Conservation (phyloP, 2,329 filamentous ascomycete genomes). For the Chrysosporium queenslandicum region DNA sequence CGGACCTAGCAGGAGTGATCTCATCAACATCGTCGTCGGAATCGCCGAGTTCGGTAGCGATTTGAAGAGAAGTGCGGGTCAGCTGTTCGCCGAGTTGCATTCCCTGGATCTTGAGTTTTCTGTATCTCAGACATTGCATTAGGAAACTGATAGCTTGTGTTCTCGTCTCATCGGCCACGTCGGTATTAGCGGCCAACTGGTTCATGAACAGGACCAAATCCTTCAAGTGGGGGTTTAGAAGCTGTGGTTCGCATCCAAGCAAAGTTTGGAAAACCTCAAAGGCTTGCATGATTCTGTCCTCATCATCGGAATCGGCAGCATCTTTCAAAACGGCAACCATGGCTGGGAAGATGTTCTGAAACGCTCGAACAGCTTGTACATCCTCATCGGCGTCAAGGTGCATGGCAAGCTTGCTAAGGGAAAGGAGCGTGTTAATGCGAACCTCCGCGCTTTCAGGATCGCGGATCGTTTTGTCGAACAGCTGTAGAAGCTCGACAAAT, state of each 20-base stretch:
- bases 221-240: constrained; percentile 76
- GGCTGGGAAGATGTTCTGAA: constrained; percentile 70
- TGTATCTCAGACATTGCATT: constrained; percentile 81
- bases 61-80: constrained; percentile 76
- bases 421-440: constrained; percentile 86
- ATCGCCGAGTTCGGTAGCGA: constrained; percentile 77
- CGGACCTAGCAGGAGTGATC: constrained; percentile 72
- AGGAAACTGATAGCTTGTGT: constrained; percentile 88
- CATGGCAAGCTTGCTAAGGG: constrained; percentile 77
- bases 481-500: constrained; percentile 64
- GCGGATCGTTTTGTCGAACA: constrained; percentile 79
- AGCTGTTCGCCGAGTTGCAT: constrained; percentile 79
- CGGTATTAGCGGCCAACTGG: constrained; percentile 65
- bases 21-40: constrained; percentile 60
- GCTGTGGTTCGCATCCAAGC: constrained; percentile 74
- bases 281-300: constrained; percentile 77
- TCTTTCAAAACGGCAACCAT: constrained; percentile 88
- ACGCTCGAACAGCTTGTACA: constrained; percentile 56
- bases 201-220: constrained; percentile 93
- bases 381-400: constrained; percentile 83
- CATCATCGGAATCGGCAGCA: constrained; percentile 66
- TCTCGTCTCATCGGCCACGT: constrained; percentile 72
- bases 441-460: constrained; percentile 88
- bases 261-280: constrained; percentile 98
- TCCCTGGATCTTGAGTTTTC: constrained; percentile 89